Evolutionary conservation across 179 eudicot genomes (phyloP).

Genomic region (Beta lomatogona): DNA sequence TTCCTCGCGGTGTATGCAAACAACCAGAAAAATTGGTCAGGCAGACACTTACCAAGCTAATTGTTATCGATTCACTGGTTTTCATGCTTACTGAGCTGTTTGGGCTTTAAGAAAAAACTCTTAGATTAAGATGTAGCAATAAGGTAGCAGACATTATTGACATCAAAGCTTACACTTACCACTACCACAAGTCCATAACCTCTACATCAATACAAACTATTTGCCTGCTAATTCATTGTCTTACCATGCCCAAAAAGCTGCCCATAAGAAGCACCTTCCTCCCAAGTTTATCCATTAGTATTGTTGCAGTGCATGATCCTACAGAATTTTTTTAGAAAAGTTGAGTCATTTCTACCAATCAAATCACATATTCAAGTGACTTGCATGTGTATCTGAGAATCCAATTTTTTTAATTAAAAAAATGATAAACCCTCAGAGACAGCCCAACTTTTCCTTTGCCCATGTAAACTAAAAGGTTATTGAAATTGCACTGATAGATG

Average conservation of each 20-base stretch:
- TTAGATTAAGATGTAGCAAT: conserved; percentile 1
- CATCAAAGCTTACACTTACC: no score
- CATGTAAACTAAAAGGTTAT: background rate
- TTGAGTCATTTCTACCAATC: conserved; percentile 6
- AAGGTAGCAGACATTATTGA: background rate
- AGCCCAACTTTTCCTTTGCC: background rate
- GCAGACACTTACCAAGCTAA: background rate
- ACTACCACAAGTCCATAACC: background rate
- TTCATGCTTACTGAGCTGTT: conserved; percentile 5
- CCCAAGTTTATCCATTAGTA: conserved; percentile 90
- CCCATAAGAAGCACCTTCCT: conserved; percentile 86
- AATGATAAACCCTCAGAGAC: background rate
- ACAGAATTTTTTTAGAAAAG: conserved; percentile 13
- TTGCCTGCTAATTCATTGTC: conserved; percentile 4
- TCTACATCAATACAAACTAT: background rate
- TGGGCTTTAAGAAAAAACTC: background rate
- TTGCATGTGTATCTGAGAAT: conserved; percentile 1
- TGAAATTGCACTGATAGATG: background rate
- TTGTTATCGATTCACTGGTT: background rate
- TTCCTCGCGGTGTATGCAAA: background rate
- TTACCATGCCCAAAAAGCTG: conserved; percentile 92
- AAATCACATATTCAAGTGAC: background rate
- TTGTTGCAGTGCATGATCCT: conserved; percentile 76
- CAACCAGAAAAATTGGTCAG: background rate
- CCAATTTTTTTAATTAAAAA: background rate